Conservation (phyloP, 495 filamentous ascomycete species). For the Cetradonia linearis region DNA sequence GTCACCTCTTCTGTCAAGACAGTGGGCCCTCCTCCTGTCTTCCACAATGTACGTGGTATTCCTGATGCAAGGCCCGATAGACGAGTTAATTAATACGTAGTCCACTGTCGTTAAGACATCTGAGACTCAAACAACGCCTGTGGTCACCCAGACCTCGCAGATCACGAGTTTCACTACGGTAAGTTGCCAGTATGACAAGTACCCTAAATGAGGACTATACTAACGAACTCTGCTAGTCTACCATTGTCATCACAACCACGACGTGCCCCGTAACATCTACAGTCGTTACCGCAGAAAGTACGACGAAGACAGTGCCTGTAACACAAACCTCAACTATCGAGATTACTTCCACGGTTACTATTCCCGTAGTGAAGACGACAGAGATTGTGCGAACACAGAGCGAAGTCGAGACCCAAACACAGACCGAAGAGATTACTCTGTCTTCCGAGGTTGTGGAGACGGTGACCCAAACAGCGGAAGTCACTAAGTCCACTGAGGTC, state of each 20-base stretch:
- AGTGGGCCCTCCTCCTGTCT: not conserved
- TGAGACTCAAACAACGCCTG: not conserved
- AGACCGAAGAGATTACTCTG: not conserved
- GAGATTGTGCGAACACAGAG: not conserved
- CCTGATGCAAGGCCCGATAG: not conserved
- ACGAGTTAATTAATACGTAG: not conserved
- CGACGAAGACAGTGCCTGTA: constrained; percentile 25
- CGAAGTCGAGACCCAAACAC: not conserved
- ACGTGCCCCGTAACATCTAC: constrained; percentile 20
- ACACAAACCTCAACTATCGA: constrained; percentile 26
- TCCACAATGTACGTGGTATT: not conserved
- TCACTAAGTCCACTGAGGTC: not conserved
- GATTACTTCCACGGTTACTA: constrained; percentile 24
- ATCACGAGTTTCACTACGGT: constrained; percentile 5
- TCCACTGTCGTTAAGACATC: not conserved
- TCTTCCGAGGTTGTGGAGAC: not conserved
- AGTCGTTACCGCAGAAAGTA: constrained; percentile 27
- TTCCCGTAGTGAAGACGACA: not conserved
- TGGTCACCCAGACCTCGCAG: not conserved
- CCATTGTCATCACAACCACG: constrained; percentile 14
- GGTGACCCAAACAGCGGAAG: not conserved
- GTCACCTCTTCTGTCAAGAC: not conserved
- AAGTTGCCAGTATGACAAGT: not conserved
- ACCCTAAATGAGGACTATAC: not conserved
- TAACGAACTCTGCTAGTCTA: not conserved